Conservation (phyloP, 345 rosid species). For the Citrus mangshanensis region DNA sequence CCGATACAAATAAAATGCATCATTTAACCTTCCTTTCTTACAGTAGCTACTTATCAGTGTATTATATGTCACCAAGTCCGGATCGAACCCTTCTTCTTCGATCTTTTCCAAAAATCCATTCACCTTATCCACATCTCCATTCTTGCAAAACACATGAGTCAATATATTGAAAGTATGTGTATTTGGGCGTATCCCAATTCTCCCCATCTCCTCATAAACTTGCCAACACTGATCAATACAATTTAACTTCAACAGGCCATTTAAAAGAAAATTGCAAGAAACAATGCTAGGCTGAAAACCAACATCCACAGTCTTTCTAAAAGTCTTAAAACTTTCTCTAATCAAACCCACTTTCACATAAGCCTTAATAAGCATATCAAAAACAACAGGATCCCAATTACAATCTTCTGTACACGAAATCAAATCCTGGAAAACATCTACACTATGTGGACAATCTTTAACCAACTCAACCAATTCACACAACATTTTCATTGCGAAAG, state of each 20-base stretch:
- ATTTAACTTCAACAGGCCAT: constrained; percentile 62
- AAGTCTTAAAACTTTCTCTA: constrained; percentile 39
- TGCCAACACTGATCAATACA: constrained; percentile 57
- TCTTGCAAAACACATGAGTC: constrained; percentile 61
- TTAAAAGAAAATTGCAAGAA: constrained; percentile 74
- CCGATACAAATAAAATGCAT: constrained; percentile 74
- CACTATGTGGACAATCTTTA: constrained; percentile 15
- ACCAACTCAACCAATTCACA: constrained; percentile 40
- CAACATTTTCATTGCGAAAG: constrained; percentile 48
- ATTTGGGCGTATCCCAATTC: constrained; percentile 57
- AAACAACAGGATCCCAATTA: constrained; percentile 65
- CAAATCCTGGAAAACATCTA: constrained; percentile 43
- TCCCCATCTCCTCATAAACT: constrained; percentile 66
- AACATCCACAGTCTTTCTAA: constrained; percentile 39
- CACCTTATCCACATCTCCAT: constrained; percentile 45
- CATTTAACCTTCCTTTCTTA: constrained; percentile 57
- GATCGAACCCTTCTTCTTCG: constrained; percentile 97
- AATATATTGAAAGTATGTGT: constrained; percentile 74
- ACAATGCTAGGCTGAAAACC: constrained; percentile 66
- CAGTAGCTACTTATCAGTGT: constrained; percentile 78
- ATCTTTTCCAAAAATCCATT: constrained; percentile 79
- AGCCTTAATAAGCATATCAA: constrained; percentile 67
- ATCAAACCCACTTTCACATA: constrained; percentile 48
- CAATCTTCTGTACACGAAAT: constrained; percentile 49
- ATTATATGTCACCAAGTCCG: constrained; percentile 84